Conservation (phyloP, 768 basidiomycete species). For the Hysterangium stoloniferum region DNA sequence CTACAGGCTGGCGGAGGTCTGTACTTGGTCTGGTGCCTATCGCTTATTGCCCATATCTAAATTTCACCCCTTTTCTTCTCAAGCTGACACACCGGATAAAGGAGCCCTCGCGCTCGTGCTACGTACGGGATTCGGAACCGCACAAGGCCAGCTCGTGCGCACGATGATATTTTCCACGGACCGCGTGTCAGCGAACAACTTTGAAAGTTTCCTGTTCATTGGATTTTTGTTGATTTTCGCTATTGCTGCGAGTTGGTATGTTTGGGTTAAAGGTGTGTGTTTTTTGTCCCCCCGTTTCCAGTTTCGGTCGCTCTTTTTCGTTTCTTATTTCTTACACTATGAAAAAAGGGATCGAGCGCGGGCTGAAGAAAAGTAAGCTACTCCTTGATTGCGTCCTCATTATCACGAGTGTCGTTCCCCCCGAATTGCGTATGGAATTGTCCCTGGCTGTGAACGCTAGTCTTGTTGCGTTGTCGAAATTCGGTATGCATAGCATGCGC, state of each 20-base stretch:
- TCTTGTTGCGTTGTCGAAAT: constrained; percentile 88
- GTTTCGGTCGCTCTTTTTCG: too few species aligned
- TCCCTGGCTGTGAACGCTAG: constrained; percentile 94
- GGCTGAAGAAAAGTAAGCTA: constrained; percentile 90
- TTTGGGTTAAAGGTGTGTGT: constrained; percentile 84
- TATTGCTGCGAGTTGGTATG: constrained; percentile 96
- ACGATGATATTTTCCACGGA: constrained; percentile 99
- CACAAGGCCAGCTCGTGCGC: constrained; percentile 93
- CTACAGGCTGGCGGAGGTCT: constrained; percentile 66
- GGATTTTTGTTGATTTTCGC: constrained; percentile 97
- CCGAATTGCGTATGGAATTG: constrained; percentile 97
- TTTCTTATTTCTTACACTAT: too few species aligned
- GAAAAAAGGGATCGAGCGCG: constrained; percentile 91
- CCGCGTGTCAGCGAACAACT: constrained; percentile 91
- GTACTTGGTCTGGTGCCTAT: too few species aligned
- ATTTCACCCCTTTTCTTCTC: too few species aligned
- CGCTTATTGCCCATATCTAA: too few species aligned
- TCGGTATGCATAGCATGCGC: constrained; percentile 56
- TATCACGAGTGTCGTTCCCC: constrained; percentile 95
- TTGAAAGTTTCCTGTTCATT: constrained; percentile 95
- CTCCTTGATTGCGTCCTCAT: constrained; percentile 93
- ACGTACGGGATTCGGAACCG: constrained; percentile 94
- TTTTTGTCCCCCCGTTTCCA: too few species aligned
- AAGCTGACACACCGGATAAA: constrained; percentile 74
- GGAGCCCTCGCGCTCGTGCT: constrained; percentile 91